Evolutionary conservation across 2,329 filamentous ascomycete genomes (phyloP).

Genomic region (Diplodia corticola): DNA sequence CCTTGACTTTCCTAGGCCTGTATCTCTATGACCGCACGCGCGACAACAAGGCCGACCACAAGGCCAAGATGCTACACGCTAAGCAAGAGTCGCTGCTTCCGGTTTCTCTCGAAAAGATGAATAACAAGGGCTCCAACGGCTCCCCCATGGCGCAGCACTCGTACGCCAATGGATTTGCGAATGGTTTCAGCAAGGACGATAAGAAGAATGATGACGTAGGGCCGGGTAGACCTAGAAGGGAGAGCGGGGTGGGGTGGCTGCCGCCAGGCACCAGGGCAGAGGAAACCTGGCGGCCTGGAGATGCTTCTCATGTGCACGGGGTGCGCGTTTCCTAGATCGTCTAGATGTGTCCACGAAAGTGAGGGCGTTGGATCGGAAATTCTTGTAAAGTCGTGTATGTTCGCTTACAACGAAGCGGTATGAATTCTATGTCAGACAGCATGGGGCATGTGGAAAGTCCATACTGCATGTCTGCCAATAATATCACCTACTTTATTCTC

Average conservation of each 20-base stretch:
- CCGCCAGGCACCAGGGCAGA: slow-evolving; percentile 81
- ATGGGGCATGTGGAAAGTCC: not conserved
- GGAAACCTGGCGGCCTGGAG: slow-evolving; percentile 66
- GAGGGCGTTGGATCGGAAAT: slow-evolving; percentile 6
- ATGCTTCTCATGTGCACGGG: slow-evolving; percentile 14
- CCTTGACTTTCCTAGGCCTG: slow-evolving; percentile 83
- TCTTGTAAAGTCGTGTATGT: slow-evolving; percentile 12
- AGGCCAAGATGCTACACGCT: slow-evolving; percentile 65
- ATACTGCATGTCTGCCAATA: not conserved
- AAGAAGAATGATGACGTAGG: slow-evolving; percentile 59
- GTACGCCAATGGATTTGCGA: slow-evolving; percentile 20
- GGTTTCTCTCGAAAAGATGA: slow-evolving; percentile 19
- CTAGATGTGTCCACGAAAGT: slow-evolving; percentile 13
- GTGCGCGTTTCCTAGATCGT: slow-evolving; percentile 19
- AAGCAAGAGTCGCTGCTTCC: slow-evolving; percentile 67
- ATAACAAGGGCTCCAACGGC: not conserved
- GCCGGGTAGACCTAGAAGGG: slow-evolving; percentile 42
- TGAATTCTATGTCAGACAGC: not conserved
- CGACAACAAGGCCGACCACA: slow-evolving; percentile 83
- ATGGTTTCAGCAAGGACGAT: slow-evolving; percentile 42
- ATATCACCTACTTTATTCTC: not conserved
- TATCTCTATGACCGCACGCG: slow-evolving; percentile 95
- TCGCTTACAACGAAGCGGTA: slow-evolving; percentile 10
- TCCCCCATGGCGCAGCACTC: slow-evolving; percentile 19
- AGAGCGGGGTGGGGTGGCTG: slow-evolving; percentile 58